These are phyloP conservation scores for Ophiostoma ips DNA, from an alignment of 2,329 filamentous ascomycete genomes.

Conservation along the genomic window DNA sequence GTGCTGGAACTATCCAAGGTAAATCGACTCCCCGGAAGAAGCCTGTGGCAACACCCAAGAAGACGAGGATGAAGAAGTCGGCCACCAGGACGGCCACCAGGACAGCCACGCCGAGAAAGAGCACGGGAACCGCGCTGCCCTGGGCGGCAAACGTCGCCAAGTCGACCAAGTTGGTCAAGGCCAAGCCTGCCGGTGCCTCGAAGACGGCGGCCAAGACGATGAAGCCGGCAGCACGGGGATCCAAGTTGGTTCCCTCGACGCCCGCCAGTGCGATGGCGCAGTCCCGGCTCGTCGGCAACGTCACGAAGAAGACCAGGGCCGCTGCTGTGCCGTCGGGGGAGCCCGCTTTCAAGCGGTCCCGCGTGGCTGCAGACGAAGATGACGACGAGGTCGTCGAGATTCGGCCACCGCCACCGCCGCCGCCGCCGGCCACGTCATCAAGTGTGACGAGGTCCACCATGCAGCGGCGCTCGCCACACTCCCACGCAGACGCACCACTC, in stretches of 20 bases:
- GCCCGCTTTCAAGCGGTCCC: neutral
- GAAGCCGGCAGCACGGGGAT: neutral
- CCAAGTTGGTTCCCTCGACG: neutral
- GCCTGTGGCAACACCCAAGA: neutral
- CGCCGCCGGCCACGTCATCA: neutral
- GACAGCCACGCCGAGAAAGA: neutral
- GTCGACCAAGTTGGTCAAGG: neutral
- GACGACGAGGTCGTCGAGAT: neutral
- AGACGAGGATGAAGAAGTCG: neutral
- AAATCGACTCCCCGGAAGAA: conserved; percentile 11
- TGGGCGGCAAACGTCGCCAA: too few species aligned
- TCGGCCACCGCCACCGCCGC: too few species aligned
- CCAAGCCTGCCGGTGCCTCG: neutral
- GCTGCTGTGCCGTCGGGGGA: neutral
- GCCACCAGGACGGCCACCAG: neutral
- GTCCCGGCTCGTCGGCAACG: neutral
- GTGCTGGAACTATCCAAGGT: too few species aligned
- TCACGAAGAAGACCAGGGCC: neutral
- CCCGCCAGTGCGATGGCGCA: neutral
- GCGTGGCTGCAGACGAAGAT: neutral
- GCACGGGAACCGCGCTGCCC: neutral
- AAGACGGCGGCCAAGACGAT: neutral
- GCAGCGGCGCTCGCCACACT: neutral
- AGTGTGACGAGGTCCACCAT: neutral
- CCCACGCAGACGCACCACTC: neutral